Base-by-base conservation (phyloP, 2,329 filamentous ascomycete species). In the Venturia pyrina region DNA sequence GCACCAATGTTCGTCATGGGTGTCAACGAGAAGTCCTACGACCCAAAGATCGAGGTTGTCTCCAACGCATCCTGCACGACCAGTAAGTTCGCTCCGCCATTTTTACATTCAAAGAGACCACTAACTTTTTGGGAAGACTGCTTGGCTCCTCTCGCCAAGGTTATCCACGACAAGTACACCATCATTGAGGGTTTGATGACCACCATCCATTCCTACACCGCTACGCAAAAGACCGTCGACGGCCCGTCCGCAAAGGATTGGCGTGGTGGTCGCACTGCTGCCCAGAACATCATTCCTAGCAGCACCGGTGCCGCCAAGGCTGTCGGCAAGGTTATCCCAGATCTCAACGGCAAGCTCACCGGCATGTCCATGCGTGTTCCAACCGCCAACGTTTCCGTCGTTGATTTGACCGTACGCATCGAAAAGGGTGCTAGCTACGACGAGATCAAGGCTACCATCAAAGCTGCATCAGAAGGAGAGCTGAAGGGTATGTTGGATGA, bases 1-100 rank as follows among this genome's bases (percentile, higher is more conserved):
- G 95, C 95, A 77, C 93, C 93, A 79, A 99, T 99, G 95, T 99
- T 96, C 87, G 95, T 99, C 78, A 96, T 97, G 88, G 95, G 95
- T 79, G 95, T 99, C 84, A 99, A 98, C 87, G 85, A 98, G 83
- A 86, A 93, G 80, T 85, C 81, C 75, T 98, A 98, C 89, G 93
- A 90, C 80, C 88, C 89, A 78, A 90, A 90, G 79, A 86, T 95
- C 80, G 83, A 91, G 75, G 89, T 99, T 80, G 91, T 98, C 84
- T 98, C 95, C 83, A 99, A 99, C 85, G 95, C 95, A 75, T 98
- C 95, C 74, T 98, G 95, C 91, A 99, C 95, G 80, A 98, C 95
- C 86, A 99, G 48, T 53, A 53, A 53, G 48, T 28, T 28, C 28
- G 11, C 21, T 53, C 46, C 11, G 15, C n/a, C n/a, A 48, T 7